Evolutionary conservation across 2,329 filamentous ascomycete genomes (phyloP), one percentile per base, ranked within the genome.

Genomic region (Fusarium tanahbumbuense): DNA sequence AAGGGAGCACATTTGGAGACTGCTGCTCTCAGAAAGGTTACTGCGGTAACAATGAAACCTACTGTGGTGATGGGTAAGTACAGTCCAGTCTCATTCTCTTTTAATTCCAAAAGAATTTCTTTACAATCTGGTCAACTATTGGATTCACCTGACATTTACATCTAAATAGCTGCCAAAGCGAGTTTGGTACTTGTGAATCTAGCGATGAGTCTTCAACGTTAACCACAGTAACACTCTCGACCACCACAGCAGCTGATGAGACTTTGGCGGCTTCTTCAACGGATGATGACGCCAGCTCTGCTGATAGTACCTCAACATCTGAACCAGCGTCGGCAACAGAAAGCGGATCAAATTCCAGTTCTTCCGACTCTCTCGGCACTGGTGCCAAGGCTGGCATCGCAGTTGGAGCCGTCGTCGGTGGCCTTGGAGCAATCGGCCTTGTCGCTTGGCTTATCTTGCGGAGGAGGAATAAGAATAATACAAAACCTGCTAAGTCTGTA

Each of bases 1-100:
- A 50, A 41, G 54, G 54, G 12, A 57, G 54, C 20, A n/a, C 20
- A 6, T 57, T 50, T 41, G 54, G 54, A 50, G 20, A 57, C 25
- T 57, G 54, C 30, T 57, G 54, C 25, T 57, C 54, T 16, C 3
- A 6, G 2, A 57, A 57, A 20, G 54, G 54, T 2, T 57, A 57
- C 25, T 57, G 54, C 25, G 54, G 54, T 25, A 57, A 41, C 3
- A 50, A 23, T 32, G 25, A n/a, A 7, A 57, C 54, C 8, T 57
- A 57, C 23, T 57, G 54, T 23, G 54, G 45, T 41, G 20, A 15
- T 8, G 54, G 54, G 54, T 57, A 20, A 50, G 54, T 41, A 40
- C 6, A n/a, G 6, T 12, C 10, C 6, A 12, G 6, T 37, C 18
- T 37, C 18, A n/a, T 37, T 37, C 10, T 37, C 18, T 37, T 37